Evolutionary conservation across 2,329 filamentous ascomycete species (phyloP), one percentile per base, ranked within the genome.

Genomic region (Thyridium curvatum): DNA sequence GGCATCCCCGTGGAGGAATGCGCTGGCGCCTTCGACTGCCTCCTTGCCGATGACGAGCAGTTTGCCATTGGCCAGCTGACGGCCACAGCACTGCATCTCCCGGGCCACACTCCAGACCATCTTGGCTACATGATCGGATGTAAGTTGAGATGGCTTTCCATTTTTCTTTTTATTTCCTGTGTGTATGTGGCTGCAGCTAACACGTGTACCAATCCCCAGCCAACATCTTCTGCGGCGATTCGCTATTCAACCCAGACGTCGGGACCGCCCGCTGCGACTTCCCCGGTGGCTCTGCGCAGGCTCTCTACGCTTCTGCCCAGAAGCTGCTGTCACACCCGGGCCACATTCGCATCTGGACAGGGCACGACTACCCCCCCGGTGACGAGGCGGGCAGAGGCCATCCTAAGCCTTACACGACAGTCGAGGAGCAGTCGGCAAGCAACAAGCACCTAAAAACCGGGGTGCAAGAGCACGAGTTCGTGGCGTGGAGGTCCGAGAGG

Each of bases 221-320:
- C 21, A 46, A 46, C 35, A 48, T 66, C 2, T 68, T 73, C 36
- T 64, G 60, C 15, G 69, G 69, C 0, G 69, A 72, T 42, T 70
- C 68, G 0, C 54, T 72, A 15, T 72, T 73, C 44, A 60, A 72
- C 35, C 53, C 55, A 3, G 69, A 73, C 34, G 60, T 73, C 30
- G 69, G 69, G 8, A 62, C 65, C 2, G 69, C 69, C 1, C 61
- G 69, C 4, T 68, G 64, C 35, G 71, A 74, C 40, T 74, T 74
- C 32, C 71, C 71, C 1, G 68, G 67, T 2, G 71, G 71, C 4
- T 59, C 58, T 34, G 64, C 67, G 1, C 46, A 40, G 3, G 50
- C 52, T 8, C 59, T 74, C 4, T 74, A 54, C 36, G 33, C 49
- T 3, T 71, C 68, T 2, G 61, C 50, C 3, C 58, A 41, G 45